Conservation (phyloP, 139 green algal species). For the Micractinium conductrix region DNA sequence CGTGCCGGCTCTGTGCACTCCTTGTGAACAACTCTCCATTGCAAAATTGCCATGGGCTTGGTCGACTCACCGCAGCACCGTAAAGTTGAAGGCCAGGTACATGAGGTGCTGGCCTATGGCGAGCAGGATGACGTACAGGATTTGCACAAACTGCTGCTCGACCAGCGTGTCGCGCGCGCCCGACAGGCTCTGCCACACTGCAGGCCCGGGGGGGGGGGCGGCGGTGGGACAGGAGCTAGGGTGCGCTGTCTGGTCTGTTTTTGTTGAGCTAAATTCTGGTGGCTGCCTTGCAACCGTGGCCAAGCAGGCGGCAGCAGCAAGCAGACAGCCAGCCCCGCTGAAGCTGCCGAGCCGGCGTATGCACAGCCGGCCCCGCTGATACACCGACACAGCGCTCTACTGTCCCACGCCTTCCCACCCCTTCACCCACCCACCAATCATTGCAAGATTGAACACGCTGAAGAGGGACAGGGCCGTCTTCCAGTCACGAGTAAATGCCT, state of each 20-base stretch:
- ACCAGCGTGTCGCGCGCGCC: constrained; percentile 52
- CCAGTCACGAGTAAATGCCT: constrained; percentile 51
- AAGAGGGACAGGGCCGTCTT: constrained; percentile 58
- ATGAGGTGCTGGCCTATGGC: constrained; percentile 59
- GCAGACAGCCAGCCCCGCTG: too few species aligned
- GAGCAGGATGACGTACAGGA: constrained; percentile 68
- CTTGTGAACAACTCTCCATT: too few species aligned
- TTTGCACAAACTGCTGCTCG: constrained; percentile 38
- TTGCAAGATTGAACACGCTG: constrained; percentile 64
- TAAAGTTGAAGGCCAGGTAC: constrained; percentile 62
- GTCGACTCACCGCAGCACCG: constrained; percentile 16
- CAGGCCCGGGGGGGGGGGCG: neutral
- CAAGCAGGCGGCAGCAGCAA: too few species aligned
- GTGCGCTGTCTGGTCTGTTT: neutral
- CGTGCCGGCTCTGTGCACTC: too few species aligned
- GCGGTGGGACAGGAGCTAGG: neutral
- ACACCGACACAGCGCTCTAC: too few species aligned
- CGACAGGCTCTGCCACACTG: constrained; percentile 81
- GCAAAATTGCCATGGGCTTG: too few species aligned
- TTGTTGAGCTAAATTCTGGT: neutral
- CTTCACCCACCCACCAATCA: constrained; percentile 60
- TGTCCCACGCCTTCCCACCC: too few species aligned
- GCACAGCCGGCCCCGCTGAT: too few species aligned
- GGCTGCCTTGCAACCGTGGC: neutral
- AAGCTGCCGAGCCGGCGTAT: too few species aligned